Evolutionary conservation across 208 protist species (phyloP), one percentile per base, ranked within the genome.

Genomic region (Acanthamoeba rhysodes): DNA sequence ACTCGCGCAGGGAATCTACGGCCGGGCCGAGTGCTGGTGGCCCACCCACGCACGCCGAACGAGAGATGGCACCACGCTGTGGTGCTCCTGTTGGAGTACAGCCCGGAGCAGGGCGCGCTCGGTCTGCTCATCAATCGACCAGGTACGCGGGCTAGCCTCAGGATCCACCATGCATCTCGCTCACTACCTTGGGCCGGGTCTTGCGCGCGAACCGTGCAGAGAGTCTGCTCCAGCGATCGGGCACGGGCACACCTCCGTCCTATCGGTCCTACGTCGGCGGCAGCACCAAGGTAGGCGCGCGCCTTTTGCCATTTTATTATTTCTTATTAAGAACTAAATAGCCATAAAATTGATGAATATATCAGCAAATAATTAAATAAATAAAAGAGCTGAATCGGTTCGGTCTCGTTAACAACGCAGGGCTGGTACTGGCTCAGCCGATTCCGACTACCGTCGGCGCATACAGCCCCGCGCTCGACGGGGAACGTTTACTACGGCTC

Each of bases 401-500:
- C n/a, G 6, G 20, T 72, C 9, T 34, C 64, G 27, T 72, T 72
- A 16, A 18, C 29, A n/a, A n/a, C n/a, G n/a, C 29, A 72, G 64
- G 64, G 70, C n/a, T 78, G 70, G 70, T 78, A 78, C n/a, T 78
- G 70, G 70, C 70, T 78, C 32, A 78, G 70, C 18, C 70, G 70
- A 4, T 78, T 78, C 20, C 70, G 70, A 18, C 34, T 78, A 5
- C 70, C 70, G 32, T 16, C 34, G 70, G 70, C 70, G 32, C n/a
- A 45, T 4, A 45, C 34, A 2, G 18, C 70, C 8, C 70, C 3
- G 29, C 70, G 70, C 3, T 12, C 70, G 70, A 78, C 70, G 34
- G 70, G 70, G 12, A 78, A 78, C 70, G 4, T 78, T 8, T 78
- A 78, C 70, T 78, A 78, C 34, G 70, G 70, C n/a, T 7, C 32